A percentile compares a stretch with the other conserved stretches of the same genome.
Evolutionary conservation across 2,329 filamentous ascomycete genomes (phyloP).

Genomic region (Exophiala sp.): DNA sequence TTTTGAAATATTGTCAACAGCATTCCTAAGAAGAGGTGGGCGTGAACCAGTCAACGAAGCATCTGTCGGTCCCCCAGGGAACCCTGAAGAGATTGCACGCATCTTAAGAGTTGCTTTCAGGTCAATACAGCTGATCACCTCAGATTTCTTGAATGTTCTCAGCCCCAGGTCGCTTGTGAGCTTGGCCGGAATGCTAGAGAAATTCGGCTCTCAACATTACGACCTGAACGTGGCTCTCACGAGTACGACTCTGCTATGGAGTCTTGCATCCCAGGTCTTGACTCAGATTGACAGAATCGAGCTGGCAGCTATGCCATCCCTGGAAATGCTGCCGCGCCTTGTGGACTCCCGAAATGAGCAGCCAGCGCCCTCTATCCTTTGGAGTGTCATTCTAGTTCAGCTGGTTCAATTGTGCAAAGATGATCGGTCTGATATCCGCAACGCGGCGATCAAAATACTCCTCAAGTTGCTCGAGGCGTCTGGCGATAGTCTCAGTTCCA

Average conservation of each 20-base stretch:
- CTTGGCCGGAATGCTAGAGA: conserved; percentile 79
- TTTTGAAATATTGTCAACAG: conserved; percentile 87
- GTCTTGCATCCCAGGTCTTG: conserved; percentile 59
- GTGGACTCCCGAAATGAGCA: not conserved
- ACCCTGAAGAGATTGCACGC: conserved; percentile 31
- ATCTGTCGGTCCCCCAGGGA: conserved; percentile 30
- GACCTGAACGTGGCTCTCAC: conserved; percentile 95
- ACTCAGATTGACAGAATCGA: conserved; percentile 16
- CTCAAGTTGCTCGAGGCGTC: conserved; percentile 89
- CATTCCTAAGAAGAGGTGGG: conserved; percentile 33
- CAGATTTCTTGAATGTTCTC: conserved; percentile 76
- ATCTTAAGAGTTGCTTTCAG: conserved; percentile 82
- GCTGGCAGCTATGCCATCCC: conserved; percentile 4
- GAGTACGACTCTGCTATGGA: conserved; percentile 93
- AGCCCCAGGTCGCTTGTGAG: conserved; percentile 66
- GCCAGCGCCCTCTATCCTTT: conserved; percentile 13
- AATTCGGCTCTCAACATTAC: conserved; percentile 81
- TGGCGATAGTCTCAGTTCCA: conserved; percentile 54
- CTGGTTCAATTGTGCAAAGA: conserved; percentile 38
- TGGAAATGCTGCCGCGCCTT: not conserved
- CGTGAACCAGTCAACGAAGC: conserved; percentile 24
- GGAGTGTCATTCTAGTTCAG: conserved; percentile 21
- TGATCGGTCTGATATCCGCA: conserved; percentile 37
- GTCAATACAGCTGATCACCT: conserved; percentile 86
- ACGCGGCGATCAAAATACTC: conserved; percentile 78